These are phyloP conservation scores for Thozetella sp. DNA, from an alignment of 495 filamentous ascomycete species.

Conservation along the genomic window DNA sequence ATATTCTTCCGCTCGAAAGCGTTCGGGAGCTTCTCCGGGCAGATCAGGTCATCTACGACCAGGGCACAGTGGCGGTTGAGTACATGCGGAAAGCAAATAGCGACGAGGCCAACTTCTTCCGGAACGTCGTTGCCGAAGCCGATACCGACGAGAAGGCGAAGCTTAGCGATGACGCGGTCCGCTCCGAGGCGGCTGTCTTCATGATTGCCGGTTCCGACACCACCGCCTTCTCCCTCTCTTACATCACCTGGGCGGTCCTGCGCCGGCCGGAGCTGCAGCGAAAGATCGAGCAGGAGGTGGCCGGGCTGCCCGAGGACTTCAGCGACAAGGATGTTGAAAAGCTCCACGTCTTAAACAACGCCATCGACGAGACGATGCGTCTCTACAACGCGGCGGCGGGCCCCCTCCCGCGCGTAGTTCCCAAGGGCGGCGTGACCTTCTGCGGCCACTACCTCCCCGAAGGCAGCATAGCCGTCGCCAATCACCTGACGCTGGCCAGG, in stretches of 20 bases:
- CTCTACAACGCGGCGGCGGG: not conserved
- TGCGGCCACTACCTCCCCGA: not conserved
- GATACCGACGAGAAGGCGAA: conserved; percentile 5
- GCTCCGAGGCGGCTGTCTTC: conserved; percentile 7
- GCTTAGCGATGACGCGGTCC: not conserved
- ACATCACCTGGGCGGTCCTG: conserved; percentile 35
- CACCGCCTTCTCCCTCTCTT: conserved; percentile 46
- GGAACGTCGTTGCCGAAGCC: conserved; percentile 22
- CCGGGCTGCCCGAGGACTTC: conserved; percentile 33
- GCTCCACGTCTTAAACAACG: conserved; percentile 45
- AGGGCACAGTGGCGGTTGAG: conserved; percentile 41
- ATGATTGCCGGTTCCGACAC: conserved; percentile 56
- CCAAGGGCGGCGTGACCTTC: not conserved
- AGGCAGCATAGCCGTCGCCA: not conserved
- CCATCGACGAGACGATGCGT: conserved; percentile 50
- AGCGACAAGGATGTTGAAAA: conserved; percentile 30
- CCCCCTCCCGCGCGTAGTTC: not conserved
- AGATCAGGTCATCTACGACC: conserved; percentile 23
- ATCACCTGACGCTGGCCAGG: not conserved
- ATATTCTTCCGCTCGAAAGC: conserved; percentile 2
- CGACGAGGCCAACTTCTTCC: conserved; percentile 19
- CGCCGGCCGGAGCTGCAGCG: conserved; percentile 26
- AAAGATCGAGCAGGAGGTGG: conserved; percentile 40
- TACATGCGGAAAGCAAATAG: conserved; percentile 34
- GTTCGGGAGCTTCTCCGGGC: conserved; percentile 17